Evolutionary conservation across 768 basidiomycete genomes (phyloP), one percentile per base, ranked within the genome.

Genomic region (Boletus reticulatus): DNA sequence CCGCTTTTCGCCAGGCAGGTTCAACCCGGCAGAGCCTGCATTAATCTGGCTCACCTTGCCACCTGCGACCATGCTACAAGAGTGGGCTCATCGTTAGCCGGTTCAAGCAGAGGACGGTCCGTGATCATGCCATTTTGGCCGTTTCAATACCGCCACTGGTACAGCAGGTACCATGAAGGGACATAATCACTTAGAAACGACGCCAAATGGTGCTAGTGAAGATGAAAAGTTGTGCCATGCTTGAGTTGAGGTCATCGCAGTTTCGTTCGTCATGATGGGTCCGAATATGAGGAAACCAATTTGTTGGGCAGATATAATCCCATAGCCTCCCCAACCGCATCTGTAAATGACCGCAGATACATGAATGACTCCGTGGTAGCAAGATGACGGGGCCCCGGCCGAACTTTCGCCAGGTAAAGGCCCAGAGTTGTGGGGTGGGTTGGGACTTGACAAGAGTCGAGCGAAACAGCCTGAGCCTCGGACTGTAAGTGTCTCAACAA

Each of bases 1-100:
- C 43, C 0, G 78, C 71, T 14, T 72, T 68, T 5, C 80, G 70
- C 79, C 80, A 83, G 4, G 75, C 76, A 12, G 80, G 63, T 80
- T 74, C n/a, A 80, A 52, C 11, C 76, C 80, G 12, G 71, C 67
- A 4, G 76, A 72, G 43, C 72, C 66, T 0, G 78, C 73, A 22
- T 73, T 62, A 2, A 70, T 61, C 20, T 63, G 62, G 4, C 72
- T 67, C 11, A 79, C 79, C 7, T 71, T 74, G 1, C 81, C 79
- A 3, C 81, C 81, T 7, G 67, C 73, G 7, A 80, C 64, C 10
- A 68, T 63, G 36, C 80, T 81, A 2, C 4, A 43, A 4, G 19
- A 3, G 14, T 14, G 1, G 27, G n/a, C n/a, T 39, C 7, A n/a
- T 8, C 1, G 29, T 48, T 36, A 52, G 29, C 13, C 4, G 4